Conservation (phyloP, 345 rosid genomes). For the Euphorbia pulcherrima region DNA sequence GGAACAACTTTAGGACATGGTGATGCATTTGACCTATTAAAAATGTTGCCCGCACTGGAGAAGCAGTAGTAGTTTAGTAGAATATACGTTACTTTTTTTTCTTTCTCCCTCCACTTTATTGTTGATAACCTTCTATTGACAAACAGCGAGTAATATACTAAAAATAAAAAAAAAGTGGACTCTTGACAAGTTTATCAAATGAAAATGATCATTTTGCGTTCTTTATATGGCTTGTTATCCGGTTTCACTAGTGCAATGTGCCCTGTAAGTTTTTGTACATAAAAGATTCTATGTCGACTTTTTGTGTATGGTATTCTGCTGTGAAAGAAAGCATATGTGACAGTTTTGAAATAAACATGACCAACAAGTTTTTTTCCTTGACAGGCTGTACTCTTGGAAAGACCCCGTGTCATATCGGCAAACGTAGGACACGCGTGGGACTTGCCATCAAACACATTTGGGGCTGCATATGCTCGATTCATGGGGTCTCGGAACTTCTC, state of each 20-base stretch:
- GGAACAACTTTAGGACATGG: too few relatives aligned
- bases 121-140: not conserved
- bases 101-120: not conserved
- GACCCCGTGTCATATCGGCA: slow-evolving; percentile 59
- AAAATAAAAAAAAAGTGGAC: not conserved
- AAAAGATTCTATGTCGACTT: not conserved
- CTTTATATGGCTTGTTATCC: not conserved
- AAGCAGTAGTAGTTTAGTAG: too few relatives aligned
- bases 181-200: not conserved
- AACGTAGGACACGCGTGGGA: slow-evolving; percentile 74
- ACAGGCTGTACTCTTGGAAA: slow-evolving; percentile 59
- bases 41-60: slow-evolving; percentile 1
- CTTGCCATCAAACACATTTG: slow-evolving; percentile 61
- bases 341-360: not conserved
- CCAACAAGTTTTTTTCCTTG: not conserved
- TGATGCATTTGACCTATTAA: too few relatives aligned
- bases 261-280: not conserved
- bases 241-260: not conserved
- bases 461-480: slow-evolving; percentile 79
- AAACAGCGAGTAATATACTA: not conserved
- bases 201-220: not conserved
- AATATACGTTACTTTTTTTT: not conserved
- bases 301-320: not conserved
- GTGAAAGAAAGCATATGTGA: not conserved
- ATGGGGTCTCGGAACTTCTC: slow-evolving; percentile 86